Evolutionary conservation across 257 asterid genomes (phyloP).

Genomic region (Catharanthus roseus): DNA sequence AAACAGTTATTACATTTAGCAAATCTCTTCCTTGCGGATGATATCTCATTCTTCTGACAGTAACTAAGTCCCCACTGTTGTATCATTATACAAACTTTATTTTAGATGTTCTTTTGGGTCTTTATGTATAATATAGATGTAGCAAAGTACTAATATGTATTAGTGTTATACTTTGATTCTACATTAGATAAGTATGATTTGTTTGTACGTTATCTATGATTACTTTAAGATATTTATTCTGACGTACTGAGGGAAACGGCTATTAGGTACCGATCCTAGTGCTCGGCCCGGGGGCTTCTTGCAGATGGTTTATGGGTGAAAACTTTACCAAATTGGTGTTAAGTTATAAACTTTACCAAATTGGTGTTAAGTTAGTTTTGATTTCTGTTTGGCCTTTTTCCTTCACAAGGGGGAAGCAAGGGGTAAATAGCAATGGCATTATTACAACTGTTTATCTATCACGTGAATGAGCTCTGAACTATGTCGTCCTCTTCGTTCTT

Average conservation of each 20-base stretch:
- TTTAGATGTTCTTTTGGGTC: conserved; percentile 8
- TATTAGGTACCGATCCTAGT: too few relatives aligned
- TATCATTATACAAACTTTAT: conserved; percentile 3
- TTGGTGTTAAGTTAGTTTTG: too few relatives aligned
- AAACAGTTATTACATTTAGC: not conserved
- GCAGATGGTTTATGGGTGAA: too few relatives aligned
- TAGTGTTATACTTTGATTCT: too few relatives aligned
- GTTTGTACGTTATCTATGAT: too few relatives aligned
- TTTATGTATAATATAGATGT: not conserved
- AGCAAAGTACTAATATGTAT: too few relatives aligned
- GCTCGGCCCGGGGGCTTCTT: too few relatives aligned
- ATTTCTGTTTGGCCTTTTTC: not conserved
- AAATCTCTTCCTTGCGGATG: not conserved
- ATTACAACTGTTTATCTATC: conserved; percentile 1
- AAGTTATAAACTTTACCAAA: too few relatives aligned
- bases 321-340: too few relatives aligned
- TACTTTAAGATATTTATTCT: too few relatives aligned
- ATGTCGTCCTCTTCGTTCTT: not conserved
- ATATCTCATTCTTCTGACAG: not conserved
- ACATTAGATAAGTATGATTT: too few relatives aligned
- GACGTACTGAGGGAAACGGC: too few relatives aligned
- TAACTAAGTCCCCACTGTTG: not conserved
- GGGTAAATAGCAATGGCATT: not conserved
- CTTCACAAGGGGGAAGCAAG: not conserved
- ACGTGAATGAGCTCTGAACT: conserved; percentile 2